Evolutionary conservation across 2,329 filamentous ascomycete genomes (phyloP), one percentile per base, ranked within the genome.

Genomic region (Magnaporthiopsis rhizophila): DNA sequence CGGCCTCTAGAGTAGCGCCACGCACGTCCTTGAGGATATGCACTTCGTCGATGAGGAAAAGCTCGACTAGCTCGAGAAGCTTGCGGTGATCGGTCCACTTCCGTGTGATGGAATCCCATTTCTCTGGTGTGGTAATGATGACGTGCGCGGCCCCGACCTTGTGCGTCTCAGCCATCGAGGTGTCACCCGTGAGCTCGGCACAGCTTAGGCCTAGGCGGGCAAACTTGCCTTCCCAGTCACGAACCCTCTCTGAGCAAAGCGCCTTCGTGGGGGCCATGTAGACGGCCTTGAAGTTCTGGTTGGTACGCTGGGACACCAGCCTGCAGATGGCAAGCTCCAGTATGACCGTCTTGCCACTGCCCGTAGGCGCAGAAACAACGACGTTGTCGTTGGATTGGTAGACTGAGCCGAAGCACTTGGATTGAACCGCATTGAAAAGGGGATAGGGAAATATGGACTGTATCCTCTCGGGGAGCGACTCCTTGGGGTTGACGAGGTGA

Each of bases 201-300:
- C 89, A 91, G 65, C 84, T 79, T 18, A 95, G 75, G 26, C 85
- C 86, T 65, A 95, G 77, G 18, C 83, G 78, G 30, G 79, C 79
- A 71, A 96, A 94, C 70, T 92, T 95, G 61, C 78, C 80, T 66
- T 86, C 82, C 91, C 92, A 96, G 69, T 96, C 91, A 61, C 84
- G 83, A 62, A 89, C 83, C 53, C 90, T 80, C 71, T 96, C 91
- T 0, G 88, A 83, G 71, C 91, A 96, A 1, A 96, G 79, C 0
- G 91, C 90, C 69, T 95, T 96, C 0, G 90, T 94, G 0, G 91
- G 92, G 13, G 91, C 91, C 75, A 91, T 89, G 70, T 96, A 96
- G 3, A 96, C 83, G 58, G 94, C 86, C 73, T 96, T 96, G 80
- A 88, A 92, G 61, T 87, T 72, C 76, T 85, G 70, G 75, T 83